Base-by-base conservation (phyloP, 2,329 filamentous ascomycete genomes). In the Hortaea werneckii region DNA sequence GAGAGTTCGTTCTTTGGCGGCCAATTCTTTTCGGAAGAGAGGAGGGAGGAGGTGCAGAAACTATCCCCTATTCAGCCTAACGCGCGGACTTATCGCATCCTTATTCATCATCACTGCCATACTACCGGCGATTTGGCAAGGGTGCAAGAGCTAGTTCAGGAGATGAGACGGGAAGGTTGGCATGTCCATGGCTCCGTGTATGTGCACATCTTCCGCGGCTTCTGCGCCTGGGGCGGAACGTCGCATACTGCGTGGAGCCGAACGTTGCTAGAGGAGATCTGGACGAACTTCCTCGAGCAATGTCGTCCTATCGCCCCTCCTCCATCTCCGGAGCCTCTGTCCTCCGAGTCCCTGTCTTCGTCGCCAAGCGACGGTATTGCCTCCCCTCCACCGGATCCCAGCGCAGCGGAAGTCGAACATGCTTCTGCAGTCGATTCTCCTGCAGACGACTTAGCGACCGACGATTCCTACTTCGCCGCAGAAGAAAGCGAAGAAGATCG, bases 161-260 rank as follows among this genome's bases (percentile, higher is more conserved):
- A 96, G 62, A 95, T 95, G 78, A 77, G 46, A 67, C 28, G 70
- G 34, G 80, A 81, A 53, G 68, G 74, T 3, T 72, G 94, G 3
- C 77, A 80, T 0, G 68, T 90, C 11, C 80, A 90, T 50, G 84
- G 83, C 5, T 77, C 83, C 47, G 77, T 94, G 26, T 95, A 90
- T 58, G 71, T 92, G 34, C 75, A 83, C 6, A 71, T 96, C 3
- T 85, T 96, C 67, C 83, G 87, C 56, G 88, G 85, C 0, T 98
- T 96, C 60, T 73, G 76, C 29, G 64, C 70, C 2, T 82, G 95
- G 58, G 90, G 89, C 8, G 80, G 79, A 27, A 65, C 74, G 12
- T 67, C 71, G 26, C 70, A 80, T 51, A 80, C 81, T 0, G 73
- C 78, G 9, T 98, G 92, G 90, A 87, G 79, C 28, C 69, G 72